Evolutionary conservation across 768 basidiomycete genomes (phyloP), one percentile per base, ranked within the genome.

Genomic region (Filobasidium floriforme): DNA sequence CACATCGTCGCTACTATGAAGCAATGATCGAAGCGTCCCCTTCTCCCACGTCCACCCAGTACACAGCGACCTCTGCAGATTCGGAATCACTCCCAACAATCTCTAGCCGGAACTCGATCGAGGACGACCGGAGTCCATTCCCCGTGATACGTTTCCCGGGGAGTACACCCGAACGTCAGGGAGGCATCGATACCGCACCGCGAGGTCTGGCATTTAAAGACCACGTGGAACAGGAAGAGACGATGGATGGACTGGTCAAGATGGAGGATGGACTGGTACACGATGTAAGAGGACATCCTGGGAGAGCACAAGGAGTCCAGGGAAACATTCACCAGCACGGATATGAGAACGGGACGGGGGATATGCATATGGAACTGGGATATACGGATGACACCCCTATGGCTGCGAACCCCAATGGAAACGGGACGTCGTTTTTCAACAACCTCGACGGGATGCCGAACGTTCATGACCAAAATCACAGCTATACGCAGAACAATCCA

Each of bases 311-410:
- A 51, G 46, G 4, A 3, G 24, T 51, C 5, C 19, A 51, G 24
- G 46, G 46, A 12, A 37, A 37, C 12, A 49, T 49, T 15, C 18
- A 49, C 22, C 18, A 2, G 15, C 46, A 49, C 5, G 46, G 2
- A 3, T 49, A 49, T 49, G 46, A 49, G 15, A 15, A 49, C 22
- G 46, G 46, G 15, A 15, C 22, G 18, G 54, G 54, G 26, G 54
- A 57, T 26, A 7, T 57, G 54, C 4, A 32, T 24, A 57, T 57
- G 54, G 26, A 28, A 4, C 7, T 28, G 24, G 12, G 24, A 4
- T 24, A 51, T 51, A 28, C 54, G 22, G 54, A 57, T 57, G 54
- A 57, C 26, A 57, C 54, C 26, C 54, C 54, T 24, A 22, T 57
- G 54, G 54, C 54, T 5, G 2, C 29, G 54, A 32, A 57, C 29